These are phyloP conservation scores for Ophiocordyceps sinensis DNA, from an alignment of 2,329 filamentous ascomycete species.

Conservation along the genomic window DNA sequence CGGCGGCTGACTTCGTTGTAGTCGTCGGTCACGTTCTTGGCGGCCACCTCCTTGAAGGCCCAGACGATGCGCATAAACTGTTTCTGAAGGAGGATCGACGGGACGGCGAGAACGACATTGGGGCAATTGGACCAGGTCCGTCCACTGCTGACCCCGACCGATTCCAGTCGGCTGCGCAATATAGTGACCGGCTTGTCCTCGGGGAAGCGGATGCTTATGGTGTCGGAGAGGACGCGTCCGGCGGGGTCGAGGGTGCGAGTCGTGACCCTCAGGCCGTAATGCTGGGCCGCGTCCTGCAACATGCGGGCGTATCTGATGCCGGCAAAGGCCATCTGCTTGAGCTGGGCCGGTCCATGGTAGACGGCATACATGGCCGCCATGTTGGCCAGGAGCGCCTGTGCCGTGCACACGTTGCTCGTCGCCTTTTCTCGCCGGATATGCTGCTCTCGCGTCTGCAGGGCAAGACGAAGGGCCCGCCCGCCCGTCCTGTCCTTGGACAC, in stretches of 20 bases:
- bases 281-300: slow-evolving; percentile 48
- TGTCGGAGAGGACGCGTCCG: slow-evolving; percentile 59
- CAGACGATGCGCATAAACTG: slow-evolving; percentile 4
- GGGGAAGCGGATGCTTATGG: slow-evolving; percentile 48
- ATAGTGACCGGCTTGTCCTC: slow-evolving; percentile 8
- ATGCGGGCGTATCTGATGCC: slow-evolving; percentile 58
- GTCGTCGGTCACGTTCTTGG: slow-evolving; percentile 9
- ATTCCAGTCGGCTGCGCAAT: slow-evolving; percentile 28
- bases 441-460: slow-evolving; percentile 86
- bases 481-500: slow-evolving; percentile 84
- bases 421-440: slow-evolving; percentile 94
- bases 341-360: slow-evolving; percentile 76
- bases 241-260: slow-evolving; percentile 40
- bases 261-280: slow-evolving; percentile 49
- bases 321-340: slow-evolving; percentile 71
- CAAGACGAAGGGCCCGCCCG: slow-evolving; percentile 65
- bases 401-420: slow-evolving; percentile 94
- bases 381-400: slow-evolving; percentile 84
- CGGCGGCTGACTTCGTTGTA: slow-evolving; percentile 18
- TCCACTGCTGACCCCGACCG: slow-evolving; percentile 56
- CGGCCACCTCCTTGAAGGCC: slow-evolving; percentile 10
- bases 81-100: slow-evolving; percentile 10
- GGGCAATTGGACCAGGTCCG: slow-evolving; percentile 28
- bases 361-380: slow-evolving; percentile 93
- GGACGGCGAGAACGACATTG: slow-evolving; percentile 13